Percentiles rank a stretch among this genome's conserved stretches.
These are phyloP conservation scores for Diaporthe destruens DNA, from an alignment of 2,329 filamentous ascomycete species.

Conservation along the genomic window DNA sequence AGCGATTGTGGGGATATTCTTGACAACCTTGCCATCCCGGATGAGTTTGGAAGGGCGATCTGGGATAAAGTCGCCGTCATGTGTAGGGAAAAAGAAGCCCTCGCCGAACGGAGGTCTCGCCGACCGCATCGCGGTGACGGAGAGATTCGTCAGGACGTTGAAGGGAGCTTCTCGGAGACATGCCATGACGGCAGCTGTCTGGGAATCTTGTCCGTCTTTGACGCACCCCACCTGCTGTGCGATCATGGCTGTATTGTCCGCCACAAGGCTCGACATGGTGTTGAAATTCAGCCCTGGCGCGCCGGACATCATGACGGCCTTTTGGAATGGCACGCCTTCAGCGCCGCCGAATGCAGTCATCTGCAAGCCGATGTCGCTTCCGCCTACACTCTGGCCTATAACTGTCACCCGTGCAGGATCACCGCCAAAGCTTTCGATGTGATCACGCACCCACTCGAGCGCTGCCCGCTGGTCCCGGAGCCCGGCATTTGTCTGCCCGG, in stretches of 20 bases:
- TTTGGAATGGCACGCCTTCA: constrained; percentile 47
- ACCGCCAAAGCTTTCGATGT: constrained; percentile 23
- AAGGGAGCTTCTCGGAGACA: constrained; percentile 43
- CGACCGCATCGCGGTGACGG: constrained; percentile 45
- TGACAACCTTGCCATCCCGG: constrained; percentile 46
- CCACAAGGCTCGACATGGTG: constrained; percentile 46
- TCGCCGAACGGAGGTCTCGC: constrained; percentile 44
- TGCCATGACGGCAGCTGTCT: constrained; percentile 41
- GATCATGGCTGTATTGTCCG: constrained; percentile 45
- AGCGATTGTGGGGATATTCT: constrained; percentile 41
- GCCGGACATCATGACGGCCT: constrained; percentile 50
- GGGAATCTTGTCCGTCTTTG: constrained; percentile 19
- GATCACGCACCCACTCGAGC: constrained; percentile 44
- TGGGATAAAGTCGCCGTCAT: constrained; percentile 47
- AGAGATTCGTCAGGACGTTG: constrained; percentile 46
- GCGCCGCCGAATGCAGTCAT: constrained; percentile 46
- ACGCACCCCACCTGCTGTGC: constrained; percentile 43
- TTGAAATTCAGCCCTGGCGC: constrained; percentile 49
- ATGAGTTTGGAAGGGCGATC: constrained; percentile 47
- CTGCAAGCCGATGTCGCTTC: constrained; percentile 48
- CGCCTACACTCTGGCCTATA: constrained; percentile 50
- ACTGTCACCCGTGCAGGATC: constrained; percentile 45
- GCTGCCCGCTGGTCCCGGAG: constrained; percentile 50
- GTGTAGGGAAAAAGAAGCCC: constrained; percentile 44
- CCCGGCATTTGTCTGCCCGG: constrained; percentile 48